Base-by-base conservation (phyloP, 345 rosid genomes). In the Corchorus capsularis region DNA sequence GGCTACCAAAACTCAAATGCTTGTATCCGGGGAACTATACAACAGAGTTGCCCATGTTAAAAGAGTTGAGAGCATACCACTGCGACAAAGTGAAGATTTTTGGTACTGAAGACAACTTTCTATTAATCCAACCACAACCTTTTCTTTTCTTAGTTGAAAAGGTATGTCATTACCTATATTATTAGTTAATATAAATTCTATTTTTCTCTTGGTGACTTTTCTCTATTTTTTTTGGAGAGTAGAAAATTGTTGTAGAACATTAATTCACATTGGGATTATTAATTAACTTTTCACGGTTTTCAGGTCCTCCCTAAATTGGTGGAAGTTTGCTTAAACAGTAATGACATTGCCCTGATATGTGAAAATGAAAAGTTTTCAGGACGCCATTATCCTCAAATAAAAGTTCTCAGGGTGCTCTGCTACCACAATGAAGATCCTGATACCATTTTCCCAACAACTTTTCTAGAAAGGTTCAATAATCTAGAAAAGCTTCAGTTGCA, bases 301-400 rank as follows among this genome's bases (percentile, higher is more conserved):
- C 67, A 83, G 82, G 69, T 46, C 4, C 4, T 77, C 8, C 45
- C 54, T 35, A 74, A 20, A 72, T 74, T 83, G 66, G 81, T 77
- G n/a, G 22, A 57, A 0, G 0, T 83, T 7, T 0, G 16, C 5
- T 11, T 77, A 8, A 14, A 1, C 3, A 49, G 39, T 15, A 47
- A 63, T 3, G 59, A 69, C 34, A 43, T 55, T 1, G 45, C 0
- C 6, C 56, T 46, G 63, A 11, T 79, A 22, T 35, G 49, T 22
- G 12, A 82, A 15, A 67, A 41, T 8, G 5, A 12, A 0, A 4
- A 67, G 3, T 22, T 72, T 62, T 19, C 71, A 7, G 41, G 11
- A 15, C 27, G 59, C 49, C n/a, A 66, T 13, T 71, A 62, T 53
- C 19, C 1, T 32, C 45, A 57, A 6, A 3, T 62, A 12, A 79